Evolutionary conservation across 2,329 filamentous ascomycete species (phyloP).

Genomic region (Apiospora phragmitis): DNA sequence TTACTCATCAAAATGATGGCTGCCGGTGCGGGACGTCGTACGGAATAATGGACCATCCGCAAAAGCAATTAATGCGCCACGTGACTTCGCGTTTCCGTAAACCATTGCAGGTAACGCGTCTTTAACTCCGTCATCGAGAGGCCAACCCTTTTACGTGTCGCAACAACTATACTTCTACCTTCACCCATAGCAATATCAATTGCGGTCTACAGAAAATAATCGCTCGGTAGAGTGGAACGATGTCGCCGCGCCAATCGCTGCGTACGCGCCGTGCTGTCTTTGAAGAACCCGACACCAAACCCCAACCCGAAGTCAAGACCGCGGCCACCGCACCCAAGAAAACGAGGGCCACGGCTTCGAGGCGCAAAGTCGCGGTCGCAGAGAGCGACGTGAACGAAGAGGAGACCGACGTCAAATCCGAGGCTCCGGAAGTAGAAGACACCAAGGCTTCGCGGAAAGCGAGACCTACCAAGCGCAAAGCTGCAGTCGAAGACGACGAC

Average conservation of each 20-base stretch:
- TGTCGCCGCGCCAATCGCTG: conserved; percentile 15
- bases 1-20: neutral
- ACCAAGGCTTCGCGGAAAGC: conserved; percentile 39
- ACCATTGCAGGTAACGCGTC: neutral
- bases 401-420: conserved; percentile 19
- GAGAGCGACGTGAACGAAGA: conserved; percentile 10
- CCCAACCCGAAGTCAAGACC: conserved; percentile 5
- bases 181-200: neutral
- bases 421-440: conserved; percentile 16
- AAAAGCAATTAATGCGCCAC: neutral
- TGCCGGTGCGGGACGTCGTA: neutral
- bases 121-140: neutral
- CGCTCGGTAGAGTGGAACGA: neutral
- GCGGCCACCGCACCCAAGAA: neutral
- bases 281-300: neutral
- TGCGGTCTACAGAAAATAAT: neutral
- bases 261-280: conserved; percentile 12
- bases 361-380: conserved; percentile 31
- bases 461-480: conserved; percentile 35
- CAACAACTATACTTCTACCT: neutral
- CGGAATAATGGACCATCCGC: neutral
- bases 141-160: neutral
- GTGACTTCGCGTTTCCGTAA: neutral
- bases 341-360: conserved; percentile 20
- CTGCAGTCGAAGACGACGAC: conserved; percentile 25